Conservation (phyloP, 768 basidiomycete genomes). For the Porpolomopsis calyptriformis region DNA sequence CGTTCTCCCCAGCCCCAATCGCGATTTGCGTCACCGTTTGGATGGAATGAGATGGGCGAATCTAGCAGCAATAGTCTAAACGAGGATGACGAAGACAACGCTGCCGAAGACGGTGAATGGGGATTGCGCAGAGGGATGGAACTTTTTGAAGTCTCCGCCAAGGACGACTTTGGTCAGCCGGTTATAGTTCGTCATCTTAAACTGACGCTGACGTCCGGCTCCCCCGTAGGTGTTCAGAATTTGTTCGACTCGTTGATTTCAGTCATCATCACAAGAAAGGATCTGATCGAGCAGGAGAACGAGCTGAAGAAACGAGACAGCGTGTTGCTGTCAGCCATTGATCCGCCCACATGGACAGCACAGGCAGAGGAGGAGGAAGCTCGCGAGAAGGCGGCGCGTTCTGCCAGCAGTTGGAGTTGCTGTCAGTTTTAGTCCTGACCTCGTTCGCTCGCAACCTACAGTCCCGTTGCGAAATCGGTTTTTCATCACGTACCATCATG, state of each 20-base stretch:
- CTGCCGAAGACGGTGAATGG: conserved; percentile 44
- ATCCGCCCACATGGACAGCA: conserved; percentile 64
- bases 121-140: conserved; percentile 77
- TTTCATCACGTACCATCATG: conserved; percentile 11
- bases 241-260: conserved; percentile 74
- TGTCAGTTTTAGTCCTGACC: conserved; percentile 27
- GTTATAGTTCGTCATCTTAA: conserved; percentile 8
- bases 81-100: conserved; percentile 53
- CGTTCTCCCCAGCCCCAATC: conserved; percentile 40
- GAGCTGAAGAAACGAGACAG: conserved; percentile 74
- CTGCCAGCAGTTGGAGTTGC: conserved; percentile 56
- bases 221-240: conserved; percentile 59
- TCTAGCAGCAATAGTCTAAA: conserved; percentile 57
- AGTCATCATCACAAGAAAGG: conserved; percentile 69
- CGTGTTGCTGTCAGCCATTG: conserved; percentile 57
- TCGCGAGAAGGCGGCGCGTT: conserved; percentile 38
- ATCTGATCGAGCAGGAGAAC: conserved; percentile 72
- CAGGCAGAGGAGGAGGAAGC: conserved; percentile 77
- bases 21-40: conserved; percentile 44
- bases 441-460: conserved; percentile 10
- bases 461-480: conserved; percentile 13
- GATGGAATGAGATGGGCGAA: conserved; percentile 48
- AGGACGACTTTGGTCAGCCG: conserved; percentile 68
- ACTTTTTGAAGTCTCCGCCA: conserved; percentile 85
- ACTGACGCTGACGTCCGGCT: conserved; percentile 3